Base-by-base conservation (phyloP, 768 basidiomycete species). In the Cubamyces sp. region DNA sequence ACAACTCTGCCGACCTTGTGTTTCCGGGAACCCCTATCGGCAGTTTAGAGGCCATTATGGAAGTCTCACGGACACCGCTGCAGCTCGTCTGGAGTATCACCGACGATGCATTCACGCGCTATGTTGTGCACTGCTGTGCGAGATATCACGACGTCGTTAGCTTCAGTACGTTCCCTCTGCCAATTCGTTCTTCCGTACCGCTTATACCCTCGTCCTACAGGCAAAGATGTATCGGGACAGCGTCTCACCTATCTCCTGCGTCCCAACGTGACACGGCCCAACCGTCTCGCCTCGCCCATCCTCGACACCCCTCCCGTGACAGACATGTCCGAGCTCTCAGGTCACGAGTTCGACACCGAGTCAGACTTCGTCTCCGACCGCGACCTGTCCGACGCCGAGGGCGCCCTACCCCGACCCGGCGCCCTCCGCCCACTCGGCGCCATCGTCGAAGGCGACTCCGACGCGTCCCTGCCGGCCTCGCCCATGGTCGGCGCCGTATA, bases 91-190 rank as follows among this genome's bases (percentile, higher is more conserved):
- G 92, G 92, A 80, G 77, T n/a, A 85, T 88, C 61, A 68, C 77
- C 5, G 82, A 88, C 59, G 88, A 91, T 68, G 79, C 85, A 0
- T 93, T 92, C 75, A 85, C 88, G 28, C 81, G 92, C 34, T 93
- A 91, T 68, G 83, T 93, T 48, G 85, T 93, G 6, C 92, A 94
- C 65, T 93, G 91, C 66, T 87, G 89, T 61, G 90, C 91, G 43
- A 79, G 91, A 40, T 93, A 88, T 74, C 84, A 92, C 72, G 85
- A 86, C 60, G 73, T 94, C 61, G 87, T 93, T 68, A 90, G 88
- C 75, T 94, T 87, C 78, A 93, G 91, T 91, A 73, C 68, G 89
- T 79, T 30, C n/a, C n/a, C 19, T 43, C 51, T 50, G 34, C 9
- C 9, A 11, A 34, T 34, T 23, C 53, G 8, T 8, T 26, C 37